Evolutionary conservation across 495 filamentous ascomycete genomes (phyloP), one percentile per base, ranked within the genome.

Genomic region (Talaromyces nanjingensis): DNA sequence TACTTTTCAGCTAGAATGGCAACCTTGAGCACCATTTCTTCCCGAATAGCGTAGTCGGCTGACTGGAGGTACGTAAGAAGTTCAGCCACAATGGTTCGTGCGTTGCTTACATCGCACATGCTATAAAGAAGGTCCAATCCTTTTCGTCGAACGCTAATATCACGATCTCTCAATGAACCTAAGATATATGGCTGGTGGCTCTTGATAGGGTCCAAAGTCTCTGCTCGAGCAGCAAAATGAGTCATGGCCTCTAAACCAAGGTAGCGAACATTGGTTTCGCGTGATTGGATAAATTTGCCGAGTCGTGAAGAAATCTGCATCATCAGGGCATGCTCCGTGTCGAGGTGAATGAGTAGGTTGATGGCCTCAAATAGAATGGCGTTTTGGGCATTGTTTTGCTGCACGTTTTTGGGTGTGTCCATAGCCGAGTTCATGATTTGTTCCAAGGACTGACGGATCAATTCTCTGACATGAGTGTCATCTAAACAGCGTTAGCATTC

Each of bases 11-110:
- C 96, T 62, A 99, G 73, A 68, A 99, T 98, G 37, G 96, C 96
- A 71, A 99, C 96, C 77, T 99, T 99, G 60, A 99, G 77, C 8
- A 97, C 96, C 96, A 99, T 98, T 73, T 99, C 96, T 75, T 99
- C 96, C 59, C 96, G 84, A 66, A 99, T 97, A 2, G 92, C 92
- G 74, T 96, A 98, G 73, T 99, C 96, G 11, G 96, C 96, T 53
- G 89, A 96, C 67, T 97, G 93, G 5, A 99, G 83, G 76, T 98
- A 97, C 65, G 92, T 89, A 22, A 99, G 76, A 56, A 99, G 86
- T 77, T 99, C 96, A 59, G 89, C 87, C 45, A 99, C 96, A 66
- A 99, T 96, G 4, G 90, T 87, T 63, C 88, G 89, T 5, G 96
- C 91, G 74, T 98, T 99, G 3, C 87, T 87, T 37, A 88, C 84